Evolutionary conservation across 495 filamentous ascomycete genomes (phyloP).

Genomic region (Chaetomidium leptoderma): DNA sequence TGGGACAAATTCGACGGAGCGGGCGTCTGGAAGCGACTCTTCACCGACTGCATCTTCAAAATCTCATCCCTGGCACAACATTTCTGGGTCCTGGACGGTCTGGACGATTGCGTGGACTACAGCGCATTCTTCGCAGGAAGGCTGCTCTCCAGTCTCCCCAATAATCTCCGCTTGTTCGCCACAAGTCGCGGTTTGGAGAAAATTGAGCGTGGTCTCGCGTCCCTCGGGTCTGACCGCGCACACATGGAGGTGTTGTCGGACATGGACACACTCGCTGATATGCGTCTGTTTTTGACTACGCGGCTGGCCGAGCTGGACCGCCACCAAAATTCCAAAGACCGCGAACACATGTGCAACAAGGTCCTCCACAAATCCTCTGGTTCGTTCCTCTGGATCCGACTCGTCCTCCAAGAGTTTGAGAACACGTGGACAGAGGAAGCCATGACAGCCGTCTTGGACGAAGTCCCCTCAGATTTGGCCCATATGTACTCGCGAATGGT

Average conservation of each 20-base stretch:
- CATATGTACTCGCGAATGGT: constrained; percentile 29
- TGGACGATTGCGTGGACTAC: constrained; percentile 25
- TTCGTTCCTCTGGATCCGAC: constrained; percentile 34
- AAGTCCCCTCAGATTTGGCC: constrained; percentile 24
- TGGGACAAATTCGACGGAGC: constrained; percentile 23
- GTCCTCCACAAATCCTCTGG: constrained; percentile 34
- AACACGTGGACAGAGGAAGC: constrained; percentile 27
- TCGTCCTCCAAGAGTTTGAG: constrained; percentile 32
- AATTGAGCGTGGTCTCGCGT: constrained; percentile 21
- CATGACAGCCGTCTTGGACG: constrained; percentile 27
- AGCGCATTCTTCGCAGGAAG: constrained; percentile 15
- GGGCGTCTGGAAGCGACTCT: constrained; percentile 25
- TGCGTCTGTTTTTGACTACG: constrained; percentile 24
- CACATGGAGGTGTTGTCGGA: constrained; percentile 15
- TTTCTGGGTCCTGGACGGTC: constrained; percentile 29
- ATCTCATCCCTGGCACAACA: constrained; percentile 15
- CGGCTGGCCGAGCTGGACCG: constrained; percentile 20
- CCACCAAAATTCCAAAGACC: constrained; percentile 15
- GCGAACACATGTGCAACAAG: constrained; percentile 26
- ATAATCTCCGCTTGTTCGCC: constrained; percentile 20
- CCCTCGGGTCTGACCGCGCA: constrained; percentile 13
- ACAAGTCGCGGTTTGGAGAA: constrained; percentile 24
- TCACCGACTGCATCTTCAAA: constrained; percentile 20
- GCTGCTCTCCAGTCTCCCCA: constrained; percentile 14
- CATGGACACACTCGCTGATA: constrained; percentile 27